These are phyloP conservation scores for Euphorbia corollata DNA, from an alignment of 441 rosid genomes.

Conservation along the genomic window DNA sequence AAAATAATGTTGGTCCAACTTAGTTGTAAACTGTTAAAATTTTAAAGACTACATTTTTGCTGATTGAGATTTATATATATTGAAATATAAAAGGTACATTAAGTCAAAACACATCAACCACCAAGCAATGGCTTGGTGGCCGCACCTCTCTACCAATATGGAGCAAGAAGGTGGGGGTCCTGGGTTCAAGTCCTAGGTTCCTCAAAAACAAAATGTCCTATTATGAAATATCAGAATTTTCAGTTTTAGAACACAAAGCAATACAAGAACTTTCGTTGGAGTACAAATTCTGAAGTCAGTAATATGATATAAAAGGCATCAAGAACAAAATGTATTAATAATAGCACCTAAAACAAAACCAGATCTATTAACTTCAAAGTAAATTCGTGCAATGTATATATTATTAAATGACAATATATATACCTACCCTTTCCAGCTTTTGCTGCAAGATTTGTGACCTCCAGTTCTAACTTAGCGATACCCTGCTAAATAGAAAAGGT, in stretches of 20 bases:
- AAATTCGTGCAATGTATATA: background rate
- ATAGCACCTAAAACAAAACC: constrained; percentile 5
- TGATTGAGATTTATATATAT: no score
- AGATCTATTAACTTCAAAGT: background rate
- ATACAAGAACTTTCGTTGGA: background rate
- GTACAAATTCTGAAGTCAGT: background rate
- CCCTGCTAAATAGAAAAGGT: constrained; percentile 45
- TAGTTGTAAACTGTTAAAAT: background rate
- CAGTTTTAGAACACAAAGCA: background rate
- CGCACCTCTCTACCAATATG: no score
- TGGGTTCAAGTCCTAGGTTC: no score
- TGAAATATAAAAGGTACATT: no score
- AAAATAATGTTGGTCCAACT: background rate
- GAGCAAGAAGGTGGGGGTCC: no score
- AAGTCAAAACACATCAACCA: no score
- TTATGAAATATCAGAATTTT: background rate
- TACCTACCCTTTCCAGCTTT: constrained; percentile 96
- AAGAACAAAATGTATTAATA: background rate
- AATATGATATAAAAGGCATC: background rate
- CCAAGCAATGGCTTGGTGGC: no score
- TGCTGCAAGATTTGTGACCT: constrained; percentile 97
- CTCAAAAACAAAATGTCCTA: no score
- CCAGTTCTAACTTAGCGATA: constrained; percentile 83
- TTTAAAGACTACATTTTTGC: no score
- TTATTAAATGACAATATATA: constrained; percentile 5